Conservation (phyloP, 176 grass and related monocot genomes). For the Avena insularis region DNA sequence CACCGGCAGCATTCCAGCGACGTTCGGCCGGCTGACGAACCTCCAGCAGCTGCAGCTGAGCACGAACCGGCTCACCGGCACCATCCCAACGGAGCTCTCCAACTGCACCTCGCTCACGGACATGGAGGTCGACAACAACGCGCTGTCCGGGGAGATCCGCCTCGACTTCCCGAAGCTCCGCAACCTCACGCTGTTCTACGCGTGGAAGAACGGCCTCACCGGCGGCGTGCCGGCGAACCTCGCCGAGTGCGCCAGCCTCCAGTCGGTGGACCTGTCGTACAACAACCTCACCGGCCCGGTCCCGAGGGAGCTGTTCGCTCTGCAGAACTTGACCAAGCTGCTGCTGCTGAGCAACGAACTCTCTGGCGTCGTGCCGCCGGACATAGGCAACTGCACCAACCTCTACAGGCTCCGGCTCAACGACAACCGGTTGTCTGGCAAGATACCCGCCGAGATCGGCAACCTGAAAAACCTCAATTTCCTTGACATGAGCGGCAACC, state of each 20-base stretch:
- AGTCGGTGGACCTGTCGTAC: slow-evolving; percentile 90
- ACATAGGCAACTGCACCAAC: slow-evolving; percentile 82
- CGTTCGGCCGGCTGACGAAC: slow-evolving; percentile 54
- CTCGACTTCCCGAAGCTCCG: slow-evolving; percentile 66
- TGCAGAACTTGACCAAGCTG: slow-evolving; percentile 91
- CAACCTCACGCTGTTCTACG: slow-evolving; percentile 95
- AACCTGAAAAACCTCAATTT: slow-evolving; percentile 80
- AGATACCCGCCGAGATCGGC: slow-evolving; percentile 73
- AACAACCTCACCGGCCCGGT: slow-evolving; percentile 83
- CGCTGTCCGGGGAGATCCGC: slow-evolving; percentile 76
- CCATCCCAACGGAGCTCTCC: slow-evolving; percentile 76
- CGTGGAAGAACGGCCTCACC: slow-evolving; percentile 91
- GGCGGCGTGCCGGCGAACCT: slow-evolving; percentile 74
- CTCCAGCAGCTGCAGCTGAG: slow-evolving; percentile 94
- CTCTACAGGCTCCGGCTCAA: slow-evolving; percentile 86
- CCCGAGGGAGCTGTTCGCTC: slow-evolving; percentile 65
- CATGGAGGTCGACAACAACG: slow-evolving; percentile 92
- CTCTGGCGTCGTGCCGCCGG: slow-evolving; percentile 74
- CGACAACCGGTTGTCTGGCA: slow-evolving; percentile 70
- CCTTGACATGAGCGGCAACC: slow-evolving; percentile 88
- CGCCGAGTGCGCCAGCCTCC: slow-evolving; percentile 62
- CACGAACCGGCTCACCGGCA: slow-evolving; percentile 81
- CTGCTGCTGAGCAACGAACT: slow-evolving; percentile 85
- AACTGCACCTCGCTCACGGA: slow-evolving; percentile 82
- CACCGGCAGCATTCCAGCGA: slow-evolving; percentile 70